phyloP scores from a whole-genome alignment of 2,329 filamentous ascomycete species.

The Orbilia oligospora region DNA sequence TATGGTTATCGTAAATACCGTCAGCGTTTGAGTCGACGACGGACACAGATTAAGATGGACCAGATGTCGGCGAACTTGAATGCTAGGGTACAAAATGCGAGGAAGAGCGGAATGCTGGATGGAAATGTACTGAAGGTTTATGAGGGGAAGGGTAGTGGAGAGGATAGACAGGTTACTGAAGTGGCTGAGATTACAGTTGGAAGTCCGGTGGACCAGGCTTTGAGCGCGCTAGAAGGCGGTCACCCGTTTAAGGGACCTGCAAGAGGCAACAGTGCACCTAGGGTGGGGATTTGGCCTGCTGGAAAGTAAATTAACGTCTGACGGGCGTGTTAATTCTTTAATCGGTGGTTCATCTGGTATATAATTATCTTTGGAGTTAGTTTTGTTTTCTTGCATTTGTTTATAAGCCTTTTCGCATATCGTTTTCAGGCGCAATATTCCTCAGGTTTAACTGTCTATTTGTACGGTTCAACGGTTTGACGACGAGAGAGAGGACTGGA shows the following conservation, averaged over 20 bases:
- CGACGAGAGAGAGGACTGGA: conserved; percentile 24
- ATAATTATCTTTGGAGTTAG: conserved; percentile 25
- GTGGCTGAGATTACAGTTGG: conserved; percentile 56
- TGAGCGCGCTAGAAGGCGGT: conserved; percentile 41
- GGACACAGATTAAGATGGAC: conserved; percentile 57
- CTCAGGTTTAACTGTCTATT: background rate
- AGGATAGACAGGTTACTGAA: conserved; percentile 35
- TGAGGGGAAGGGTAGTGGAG: conserved; percentile 39
- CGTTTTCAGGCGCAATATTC: conserved; percentile 1
- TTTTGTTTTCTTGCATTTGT: background rate
- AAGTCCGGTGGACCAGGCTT: conserved; percentile 50
- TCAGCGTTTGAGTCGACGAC: conserved; percentile 38
- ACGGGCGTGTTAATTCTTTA: background rate
- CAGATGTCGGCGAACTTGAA: conserved; percentile 50
- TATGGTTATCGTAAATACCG: conserved; percentile 57
- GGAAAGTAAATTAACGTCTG: conserved; percentile 17
- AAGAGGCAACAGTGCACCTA: conserved; percentile 25
- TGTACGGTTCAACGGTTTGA: conserved; percentile 22
- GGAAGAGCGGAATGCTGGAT: conserved; percentile 44
- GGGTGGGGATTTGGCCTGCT: conserved; percentile 41
- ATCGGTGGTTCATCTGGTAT: background rate
- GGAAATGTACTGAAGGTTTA: conserved; percentile 54
- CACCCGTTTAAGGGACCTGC: conserved; percentile 41
- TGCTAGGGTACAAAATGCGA: conserved; percentile 52
- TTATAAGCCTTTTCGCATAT: conserved; percentile 6